Percentiles rank a stretch among this genome's conserved stretches.
These are phyloP conservation scores for Dendrocalamus sinicus DNA, from an alignment of 176 grass and related monocot species.

Conservation along the genomic window DNA sequence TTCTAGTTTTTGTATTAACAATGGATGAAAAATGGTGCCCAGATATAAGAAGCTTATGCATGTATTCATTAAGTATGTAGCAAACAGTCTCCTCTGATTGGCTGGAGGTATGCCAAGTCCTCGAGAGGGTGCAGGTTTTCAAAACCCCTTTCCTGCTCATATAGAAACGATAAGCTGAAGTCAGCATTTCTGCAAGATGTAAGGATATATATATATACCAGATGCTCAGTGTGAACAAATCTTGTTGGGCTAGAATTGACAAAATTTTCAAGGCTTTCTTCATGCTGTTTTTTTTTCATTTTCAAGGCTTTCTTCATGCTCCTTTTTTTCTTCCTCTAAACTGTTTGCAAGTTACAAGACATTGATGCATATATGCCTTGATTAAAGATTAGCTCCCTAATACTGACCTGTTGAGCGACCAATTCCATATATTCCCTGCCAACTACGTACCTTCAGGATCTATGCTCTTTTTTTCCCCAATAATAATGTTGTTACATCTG, in stretches of 20 bases:
- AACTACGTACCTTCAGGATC: conserved; percentile 14
- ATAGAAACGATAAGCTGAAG: conserved; percentile 10
- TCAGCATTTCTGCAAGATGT: conserved; percentile 17
- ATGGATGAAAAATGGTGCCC: not conserved
- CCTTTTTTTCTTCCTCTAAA: not conserved
- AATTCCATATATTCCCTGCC: conserved; percentile 6
- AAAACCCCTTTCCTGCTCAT: not conserved
- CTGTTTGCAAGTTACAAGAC: conserved; percentile 11
- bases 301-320: not conserved
- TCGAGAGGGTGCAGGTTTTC: not conserved
- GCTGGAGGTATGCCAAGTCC: not conserved
- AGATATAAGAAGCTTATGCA: conserved; percentile 31
- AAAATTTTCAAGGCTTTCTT: not conserved
- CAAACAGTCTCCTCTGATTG: not conserved
- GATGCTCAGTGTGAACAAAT: not conserved
- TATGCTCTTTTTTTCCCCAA: conserved; percentile 11
- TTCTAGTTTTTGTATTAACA: not conserved
- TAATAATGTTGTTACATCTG: conserved; percentile 1
- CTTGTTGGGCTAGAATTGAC: not conserved
- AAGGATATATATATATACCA: not conserved
- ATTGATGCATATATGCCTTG: not conserved
- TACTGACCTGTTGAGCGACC: not conserved
- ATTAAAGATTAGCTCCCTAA: conserved; percentile 19
- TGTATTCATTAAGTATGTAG: not conserved
- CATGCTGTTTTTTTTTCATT: not conserved